Base-by-base conservation (phyloP, 2,329 filamentous ascomycete genomes). In the Malbranchea zuffiana region DNA sequence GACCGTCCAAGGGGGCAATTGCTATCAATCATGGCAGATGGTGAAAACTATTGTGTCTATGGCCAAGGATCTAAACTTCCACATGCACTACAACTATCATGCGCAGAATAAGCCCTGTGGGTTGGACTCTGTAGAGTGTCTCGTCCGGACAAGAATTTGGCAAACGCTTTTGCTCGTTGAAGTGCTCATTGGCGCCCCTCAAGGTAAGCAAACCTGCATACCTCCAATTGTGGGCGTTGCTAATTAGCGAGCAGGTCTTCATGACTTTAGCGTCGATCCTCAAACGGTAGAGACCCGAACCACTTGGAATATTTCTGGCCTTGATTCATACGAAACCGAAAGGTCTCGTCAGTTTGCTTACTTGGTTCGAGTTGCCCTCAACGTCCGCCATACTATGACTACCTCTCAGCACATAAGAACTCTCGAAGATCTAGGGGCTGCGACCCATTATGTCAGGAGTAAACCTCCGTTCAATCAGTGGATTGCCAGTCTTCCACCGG, bases 11-110 rank as follows among this genome's bases (percentile, higher is more conserved):
- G 78, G 84, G 42, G 90, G 90, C 1, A 96, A 96, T 55, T 96
- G 90, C 59, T 96, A 90, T 61, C 79, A 88, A 24, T 96, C 90
- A 0, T 96, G 90, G 88, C 93, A 95, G 76, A 84, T 82, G 4
- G 77, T 93, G 13, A 88, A 94, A 36, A 84, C 87, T 43, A 85
- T 88, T 45, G 80, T 93, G 5, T 80, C 86, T 31, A 94, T 96
- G 84, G 85, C 78, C 17, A 90, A 92, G 52, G 88, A 95, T 54
- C 67, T 96, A 20, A 84, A 86, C 13, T 66, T 96, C 4, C 79
- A 95, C 53, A 85, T 94, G 46, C 88, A 96, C 60, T 77, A 77
- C 44, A 78, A 82, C 41, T 75, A 78, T 29, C 90, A 96, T 56
- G 72, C 79, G 44, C 72, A 75, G 35, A 82, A 80, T 15, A 73